phyloP scores from a whole-genome alignment of 108 stramenopile species.

The Fistulifera pelliculosa region DNA sequence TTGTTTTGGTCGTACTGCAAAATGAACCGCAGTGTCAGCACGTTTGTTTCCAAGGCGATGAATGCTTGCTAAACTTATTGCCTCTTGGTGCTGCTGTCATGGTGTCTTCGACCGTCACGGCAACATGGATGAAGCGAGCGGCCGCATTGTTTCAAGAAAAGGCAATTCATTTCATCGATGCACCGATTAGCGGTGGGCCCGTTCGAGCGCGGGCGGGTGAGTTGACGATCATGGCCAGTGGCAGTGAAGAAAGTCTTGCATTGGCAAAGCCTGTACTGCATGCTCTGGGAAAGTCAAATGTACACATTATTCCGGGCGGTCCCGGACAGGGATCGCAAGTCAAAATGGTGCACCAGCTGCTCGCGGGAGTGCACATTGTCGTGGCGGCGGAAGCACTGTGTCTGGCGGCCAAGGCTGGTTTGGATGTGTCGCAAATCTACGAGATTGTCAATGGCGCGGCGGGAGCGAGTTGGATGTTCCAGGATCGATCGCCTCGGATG shows the following conservation, averaged over 20 bases:
- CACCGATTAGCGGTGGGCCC: conserved; percentile 68
- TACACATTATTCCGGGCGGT: conserved; percentile 56
- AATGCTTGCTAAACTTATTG: conserved; percentile 24
- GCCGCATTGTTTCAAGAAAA: conserved; percentile 15
- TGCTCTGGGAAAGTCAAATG: conserved; percentile 38
- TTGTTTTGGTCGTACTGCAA: conserved; percentile 51
- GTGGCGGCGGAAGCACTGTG: conserved; percentile 62
- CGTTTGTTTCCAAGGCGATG: conserved; percentile 35
- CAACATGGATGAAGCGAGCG: conserved; percentile 43
- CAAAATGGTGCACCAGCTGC: conserved; percentile 70
- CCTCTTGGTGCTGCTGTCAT: conserved; percentile 33
- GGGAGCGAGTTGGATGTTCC: conserved; percentile 71
- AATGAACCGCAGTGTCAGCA: conserved; percentile 61
- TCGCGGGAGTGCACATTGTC: conserved; percentile 69
- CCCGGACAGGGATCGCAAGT: conserved; percentile 60
- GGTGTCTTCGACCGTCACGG: conserved; percentile 58
- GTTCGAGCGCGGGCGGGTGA: conserved; percentile 51
- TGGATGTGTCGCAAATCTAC: conserved; percentile 61
- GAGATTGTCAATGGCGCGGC: conserved; percentile 69
- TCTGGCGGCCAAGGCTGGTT: conserved; percentile 62
- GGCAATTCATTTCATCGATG: conserved; percentile 48
- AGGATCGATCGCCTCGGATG: conserved; percentile 63
- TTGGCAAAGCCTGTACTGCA: conserved; percentile 30
- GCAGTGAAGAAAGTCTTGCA: conserved; percentile 17
- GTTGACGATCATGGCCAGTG: conserved; percentile 60